Evolutionary conservation across 306 rosid genomes (phyloP).

Genomic region (Begonia masoniana): DNA sequence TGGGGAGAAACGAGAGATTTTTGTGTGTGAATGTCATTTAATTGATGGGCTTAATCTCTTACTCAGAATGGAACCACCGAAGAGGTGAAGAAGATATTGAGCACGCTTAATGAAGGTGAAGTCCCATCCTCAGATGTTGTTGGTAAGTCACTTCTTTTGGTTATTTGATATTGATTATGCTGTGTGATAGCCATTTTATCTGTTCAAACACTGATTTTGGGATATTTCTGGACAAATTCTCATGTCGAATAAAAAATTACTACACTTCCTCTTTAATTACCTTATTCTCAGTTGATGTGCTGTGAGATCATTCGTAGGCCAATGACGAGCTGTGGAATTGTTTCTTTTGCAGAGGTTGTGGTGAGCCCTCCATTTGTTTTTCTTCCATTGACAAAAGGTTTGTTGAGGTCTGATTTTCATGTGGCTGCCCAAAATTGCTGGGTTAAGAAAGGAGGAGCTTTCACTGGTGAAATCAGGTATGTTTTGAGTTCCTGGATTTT

Average conservation of each 20-base stretch:
- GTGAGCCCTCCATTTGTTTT: conserved; percentile 91
- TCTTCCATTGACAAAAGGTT: conserved; percentile 50
- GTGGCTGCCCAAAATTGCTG: conserved; percentile 80
- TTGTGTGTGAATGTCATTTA: too few species aligned
- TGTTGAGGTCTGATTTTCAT: conserved; percentile 61
- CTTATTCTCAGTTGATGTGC: neutral
- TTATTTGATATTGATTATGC: neutral
- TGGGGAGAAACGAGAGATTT: too few species aligned
- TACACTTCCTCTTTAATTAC: neutral
- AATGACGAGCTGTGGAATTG: neutral
- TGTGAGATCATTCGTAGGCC: neutral
- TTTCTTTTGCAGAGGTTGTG: conserved; percentile 57
- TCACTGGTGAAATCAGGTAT: conserved; percentile 85
- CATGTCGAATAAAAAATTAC: neutral
- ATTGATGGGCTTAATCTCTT: neutral
- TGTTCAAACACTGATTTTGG: too few species aligned
- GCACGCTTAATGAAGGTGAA: conserved; percentile 53
- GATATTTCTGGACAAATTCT: too few species aligned
- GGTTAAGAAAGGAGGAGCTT: conserved; percentile 92
- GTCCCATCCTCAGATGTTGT: conserved; percentile 76
- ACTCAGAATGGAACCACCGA: conserved; percentile 67
- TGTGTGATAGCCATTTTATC: neutral
- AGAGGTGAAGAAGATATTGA: conserved; percentile 76
- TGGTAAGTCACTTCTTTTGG: conserved; percentile 24
- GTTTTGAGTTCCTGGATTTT: conserved; percentile 2